Conservation (phyloP, 1,284 basidiomycete species). For the Malassezia pachydermatis region DNA sequence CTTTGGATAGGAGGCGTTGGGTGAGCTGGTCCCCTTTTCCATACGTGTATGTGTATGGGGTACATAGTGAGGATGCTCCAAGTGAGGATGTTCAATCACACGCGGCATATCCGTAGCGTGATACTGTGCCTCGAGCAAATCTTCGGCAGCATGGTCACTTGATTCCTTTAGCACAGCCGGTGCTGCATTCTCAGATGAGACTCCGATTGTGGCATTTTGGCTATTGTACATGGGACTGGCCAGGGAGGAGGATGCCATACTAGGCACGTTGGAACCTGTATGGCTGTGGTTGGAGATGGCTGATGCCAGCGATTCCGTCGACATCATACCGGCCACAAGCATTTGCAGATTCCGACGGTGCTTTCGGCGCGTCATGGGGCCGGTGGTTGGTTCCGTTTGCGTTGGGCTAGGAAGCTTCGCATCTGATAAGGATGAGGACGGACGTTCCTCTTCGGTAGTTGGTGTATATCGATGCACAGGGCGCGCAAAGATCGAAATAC, state of each 20-base stretch:
- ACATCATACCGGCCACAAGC: not conserved
- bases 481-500: not conserved
- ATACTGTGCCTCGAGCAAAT: slow-evolving; percentile 13
- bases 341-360: slow-evolving; percentile 1
- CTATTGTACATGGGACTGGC: not conserved
- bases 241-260: not conserved
- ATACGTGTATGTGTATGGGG: not conserved
- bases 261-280: no score
- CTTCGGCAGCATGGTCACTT: not conserved
- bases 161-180: not conserved
- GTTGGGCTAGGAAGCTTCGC: no score
- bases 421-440: not conserved
- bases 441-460: not conserved
- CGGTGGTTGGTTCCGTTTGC: not conserved
- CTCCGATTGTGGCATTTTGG: not conserved
- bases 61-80: not conserved
- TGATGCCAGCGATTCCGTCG: not conserved
- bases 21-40: no score
- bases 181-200: not conserved
- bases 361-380: not conserved
- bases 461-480: not conserved
- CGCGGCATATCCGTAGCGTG: slow-evolving; percentile 1
- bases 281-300: no score
- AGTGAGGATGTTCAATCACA: not conserved
- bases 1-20: no score